Evolutionary conservation across 1,139 yeast genomes (phyloP).

Genomic region (Suhomyces bribrorum): DNA sequence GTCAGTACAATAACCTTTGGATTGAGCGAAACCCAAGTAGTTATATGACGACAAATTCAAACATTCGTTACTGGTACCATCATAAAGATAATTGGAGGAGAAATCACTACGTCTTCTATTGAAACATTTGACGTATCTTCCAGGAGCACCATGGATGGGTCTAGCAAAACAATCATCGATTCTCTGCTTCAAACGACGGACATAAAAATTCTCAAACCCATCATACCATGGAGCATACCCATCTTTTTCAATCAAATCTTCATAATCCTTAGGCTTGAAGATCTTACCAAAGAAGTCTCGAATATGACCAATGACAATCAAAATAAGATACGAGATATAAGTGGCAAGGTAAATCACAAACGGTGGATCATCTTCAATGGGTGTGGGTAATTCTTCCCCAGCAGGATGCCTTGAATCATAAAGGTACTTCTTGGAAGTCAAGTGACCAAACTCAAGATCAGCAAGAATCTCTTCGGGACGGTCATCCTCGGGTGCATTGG

Average conservation of each 20-base stretch:
- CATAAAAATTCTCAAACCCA: conserved; percentile 90
- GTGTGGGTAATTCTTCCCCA: conserved; percentile 57
- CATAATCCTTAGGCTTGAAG: conserved; percentile 64
- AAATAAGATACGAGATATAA: conserved; percentile 76
- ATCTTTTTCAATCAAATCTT: conserved; percentile 70
- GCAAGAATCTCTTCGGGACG: conserved; percentile 53
- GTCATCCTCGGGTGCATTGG: conserved; percentile 51
- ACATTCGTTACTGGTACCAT: conserved; percentile 76
- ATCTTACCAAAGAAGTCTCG: conserved; percentile 84
- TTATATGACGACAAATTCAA: conserved; percentile 88
- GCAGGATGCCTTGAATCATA: conserved; percentile 55
- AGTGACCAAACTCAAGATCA: conserved; percentile 64
- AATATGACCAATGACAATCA: conserved; percentile 85
- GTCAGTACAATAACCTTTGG: conserved; percentile 89
- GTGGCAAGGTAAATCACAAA: conserved; percentile 77
- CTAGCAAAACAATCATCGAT: conserved; percentile 94
- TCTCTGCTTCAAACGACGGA: conserved; percentile 86
- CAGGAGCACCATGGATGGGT: conserved; percentile 97
- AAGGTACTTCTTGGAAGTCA: conserved; percentile 58
- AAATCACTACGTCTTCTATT: conserved; percentile 66
- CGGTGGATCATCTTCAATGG: conserved; percentile 83
- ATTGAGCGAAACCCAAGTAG: conserved; percentile 95
- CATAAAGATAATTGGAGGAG: conserved; percentile 62
- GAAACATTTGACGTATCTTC: conserved; percentile 79
- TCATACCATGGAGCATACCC: conserved; percentile 98